These are phyloP conservation scores for Vigna trinervia DNA, from an alignment of 306 rosid genomes.

Conservation along the genomic window DNA sequence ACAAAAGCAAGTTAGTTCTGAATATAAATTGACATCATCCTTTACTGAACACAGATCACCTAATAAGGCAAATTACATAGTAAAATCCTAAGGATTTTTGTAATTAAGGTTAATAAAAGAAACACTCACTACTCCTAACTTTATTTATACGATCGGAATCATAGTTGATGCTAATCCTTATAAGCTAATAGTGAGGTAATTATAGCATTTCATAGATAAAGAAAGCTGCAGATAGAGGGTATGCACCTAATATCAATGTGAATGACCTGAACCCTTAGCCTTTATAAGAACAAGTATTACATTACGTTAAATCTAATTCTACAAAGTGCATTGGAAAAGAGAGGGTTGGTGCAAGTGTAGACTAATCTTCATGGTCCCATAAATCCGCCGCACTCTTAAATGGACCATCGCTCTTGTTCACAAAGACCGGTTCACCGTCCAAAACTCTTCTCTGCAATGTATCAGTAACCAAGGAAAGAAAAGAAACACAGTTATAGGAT, in stretches of 20 bases:
- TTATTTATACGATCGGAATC: background rate
- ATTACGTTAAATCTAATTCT: constrained; percentile 33
- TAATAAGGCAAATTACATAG: background rate
- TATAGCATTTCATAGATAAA: background rate
- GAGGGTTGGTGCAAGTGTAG: constrained; percentile 22
- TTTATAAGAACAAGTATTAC: constrained; percentile 31
- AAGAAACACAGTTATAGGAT: background rate
- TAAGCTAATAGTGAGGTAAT: background rate
- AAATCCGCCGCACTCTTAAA: constrained; percentile 47
- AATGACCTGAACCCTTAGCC: constrained; percentile 26
- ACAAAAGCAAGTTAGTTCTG: background rate
- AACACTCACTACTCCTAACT: background rate
- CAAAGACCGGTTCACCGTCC: constrained; percentile 55
- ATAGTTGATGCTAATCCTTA: background rate
- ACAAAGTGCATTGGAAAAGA: background rate
- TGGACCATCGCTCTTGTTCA: constrained; percentile 55
- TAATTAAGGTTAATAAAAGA: background rate
- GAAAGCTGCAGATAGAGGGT: constrained; percentile 18
- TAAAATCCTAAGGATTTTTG: background rate
- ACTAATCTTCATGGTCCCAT: constrained; percentile 59
- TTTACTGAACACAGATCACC: background rate
- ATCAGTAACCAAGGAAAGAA: background rate
- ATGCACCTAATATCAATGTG: constrained; percentile 14
- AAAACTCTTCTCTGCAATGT: constrained; percentile 50
- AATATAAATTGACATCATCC: background rate